phyloP scores from a whole-genome alignment of 768 basidiomycete genomes.

The Panus rudis region DNA sequence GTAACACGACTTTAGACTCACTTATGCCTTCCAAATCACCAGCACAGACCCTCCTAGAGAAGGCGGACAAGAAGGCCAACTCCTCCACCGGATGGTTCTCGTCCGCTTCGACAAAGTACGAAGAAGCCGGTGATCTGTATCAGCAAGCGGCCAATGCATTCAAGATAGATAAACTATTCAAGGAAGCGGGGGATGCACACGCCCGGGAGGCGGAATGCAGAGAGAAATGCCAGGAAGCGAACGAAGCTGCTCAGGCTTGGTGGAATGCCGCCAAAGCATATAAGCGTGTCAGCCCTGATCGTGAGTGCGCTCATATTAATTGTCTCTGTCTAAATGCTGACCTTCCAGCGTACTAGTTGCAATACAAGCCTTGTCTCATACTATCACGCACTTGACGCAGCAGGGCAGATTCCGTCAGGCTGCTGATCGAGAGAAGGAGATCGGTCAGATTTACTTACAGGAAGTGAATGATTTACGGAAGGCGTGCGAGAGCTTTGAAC shows the following conservation, averaged over 20 bases:
- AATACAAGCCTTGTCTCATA: slow-evolving; percentile 77
- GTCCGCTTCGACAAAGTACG: slow-evolving; percentile 74
- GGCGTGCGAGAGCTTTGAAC: slow-evolving; percentile 86
- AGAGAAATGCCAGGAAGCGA: slow-evolving; percentile 77
- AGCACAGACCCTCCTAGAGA: slow-evolving; percentile 69
- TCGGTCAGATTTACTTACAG: slow-evolving; percentile 88
- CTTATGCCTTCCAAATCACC: slow-evolving; percentile 70
- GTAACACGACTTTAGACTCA: slow-evolving; percentile 1
- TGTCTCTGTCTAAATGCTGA: background rate
- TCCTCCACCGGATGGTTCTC: slow-evolving; percentile 87
- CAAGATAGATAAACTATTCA: slow-evolving; percentile 88
- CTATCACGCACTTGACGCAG: slow-evolving; percentile 76
- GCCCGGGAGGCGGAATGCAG: slow-evolving; percentile 92
- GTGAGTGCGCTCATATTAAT: slow-evolving; percentile 37
- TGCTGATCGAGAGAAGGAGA: slow-evolving; percentile 96
- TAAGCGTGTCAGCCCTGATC: slow-evolving; percentile 79
- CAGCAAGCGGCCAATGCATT: slow-evolving; percentile 91
- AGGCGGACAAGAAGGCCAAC: slow-evolving; percentile 88
- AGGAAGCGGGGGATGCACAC: slow-evolving; percentile 88
- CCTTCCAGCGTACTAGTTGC: slow-evolving; percentile 52
- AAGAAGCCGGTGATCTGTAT: slow-evolving; percentile 94
- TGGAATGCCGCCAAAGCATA: slow-evolving; percentile 98
- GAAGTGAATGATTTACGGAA: slow-evolving; percentile 72
- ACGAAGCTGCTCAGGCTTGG: slow-evolving; percentile 97
- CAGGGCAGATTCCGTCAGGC: slow-evolving; percentile 93